These are phyloP conservation scores for Gonium pectorale DNA, from an alignment of 139 green algal species.

Conservation along the genomic window DNA sequence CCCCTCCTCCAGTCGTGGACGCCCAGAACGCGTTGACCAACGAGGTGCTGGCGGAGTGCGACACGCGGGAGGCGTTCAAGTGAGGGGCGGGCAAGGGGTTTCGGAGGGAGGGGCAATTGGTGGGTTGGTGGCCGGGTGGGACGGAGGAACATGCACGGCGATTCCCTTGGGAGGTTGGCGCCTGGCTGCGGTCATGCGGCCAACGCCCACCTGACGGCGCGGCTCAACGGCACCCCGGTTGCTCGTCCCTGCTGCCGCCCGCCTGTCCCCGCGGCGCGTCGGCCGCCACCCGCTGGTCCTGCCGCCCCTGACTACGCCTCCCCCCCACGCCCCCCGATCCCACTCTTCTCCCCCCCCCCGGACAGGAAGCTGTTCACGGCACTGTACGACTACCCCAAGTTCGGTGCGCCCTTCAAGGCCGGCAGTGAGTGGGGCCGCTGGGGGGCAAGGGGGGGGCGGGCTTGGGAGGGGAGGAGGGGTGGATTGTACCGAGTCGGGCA, in stretches of 20 bases:
- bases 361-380: slow-evolving; percentile 67
- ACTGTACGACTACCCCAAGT: slow-evolving; percentile 87
- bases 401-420: slow-evolving; percentile 72
- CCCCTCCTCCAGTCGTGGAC: slow-evolving; percentile 74
- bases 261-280: too few relatives aligned
- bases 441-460: neutral
- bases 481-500: too few relatives aligned
- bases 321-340: neutral
- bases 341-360: neutral
- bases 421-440: slow-evolving; percentile 47
- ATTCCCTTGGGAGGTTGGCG: too few relatives aligned
- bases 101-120: neutral
- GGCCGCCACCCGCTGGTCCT: too few relatives aligned
- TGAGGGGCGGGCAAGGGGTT: neutral
- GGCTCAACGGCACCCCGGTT: too few relatives aligned
- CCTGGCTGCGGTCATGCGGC: too few relatives aligned
- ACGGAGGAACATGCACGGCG: too few relatives aligned
- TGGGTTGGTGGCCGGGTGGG: too few relatives aligned
- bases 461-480: neutral
- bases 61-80: slow-evolving; percentile 74
- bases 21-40: slow-evolving; percentile 87
- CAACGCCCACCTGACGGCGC: too few relatives aligned
- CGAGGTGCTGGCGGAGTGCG: slow-evolving; percentile 77
- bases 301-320: neutral
- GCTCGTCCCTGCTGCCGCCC: too few relatives aligned